Base-by-base conservation (phyloP, 768 basidiomycete species). In the Mycena filopes region DNA sequence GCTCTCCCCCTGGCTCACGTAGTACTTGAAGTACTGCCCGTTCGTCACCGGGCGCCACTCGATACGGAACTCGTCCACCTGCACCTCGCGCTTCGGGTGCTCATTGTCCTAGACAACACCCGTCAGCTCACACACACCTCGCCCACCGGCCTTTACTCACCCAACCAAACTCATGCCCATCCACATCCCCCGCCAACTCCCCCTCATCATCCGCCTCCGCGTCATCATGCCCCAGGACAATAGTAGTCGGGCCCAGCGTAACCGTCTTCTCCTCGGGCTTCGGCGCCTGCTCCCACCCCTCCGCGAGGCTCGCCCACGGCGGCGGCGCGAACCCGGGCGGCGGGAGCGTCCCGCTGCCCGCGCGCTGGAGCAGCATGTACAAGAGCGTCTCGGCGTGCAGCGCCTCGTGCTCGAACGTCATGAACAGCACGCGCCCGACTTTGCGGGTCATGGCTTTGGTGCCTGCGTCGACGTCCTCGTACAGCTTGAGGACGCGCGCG, bases 321-420 rank as follows among this genome's bases (percentile, higher is more conserved):
- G 98, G 98, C 0, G 81, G 71, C 3, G 86, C 77, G 73, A 96
- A 95, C 3, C 88, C 91, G 0, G 83, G 80, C 0, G 98, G 96
- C 6, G 94, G 87, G 42, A 93, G 82, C 3, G 94, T 94, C 4
- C 93, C 91, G 0, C 81, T 86, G 41, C 91, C 92, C 20, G 91
- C 87, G 48, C 88, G 86, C 74, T 95, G 97, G 5, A 96, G 74
- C 13, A 97, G 87, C 95, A 98, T 98, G 77, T 98, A 99, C 4
- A 99, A 81, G 26, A 99, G 81, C 0, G 98, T 99, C 84, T 99
- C 98, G 3, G 85, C 83, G 73, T 99, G 97, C 76, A 94, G 81
- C 6, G 86, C 93, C 74, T 98, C 95, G 70, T 99, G 96, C 77
- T 97, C 95, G 57, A 86, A 88, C 0, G 93, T 92, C 91, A 98